Base-by-base conservation (phyloP, 805 yeast genomes). In the Candida ovalis region DNA sequence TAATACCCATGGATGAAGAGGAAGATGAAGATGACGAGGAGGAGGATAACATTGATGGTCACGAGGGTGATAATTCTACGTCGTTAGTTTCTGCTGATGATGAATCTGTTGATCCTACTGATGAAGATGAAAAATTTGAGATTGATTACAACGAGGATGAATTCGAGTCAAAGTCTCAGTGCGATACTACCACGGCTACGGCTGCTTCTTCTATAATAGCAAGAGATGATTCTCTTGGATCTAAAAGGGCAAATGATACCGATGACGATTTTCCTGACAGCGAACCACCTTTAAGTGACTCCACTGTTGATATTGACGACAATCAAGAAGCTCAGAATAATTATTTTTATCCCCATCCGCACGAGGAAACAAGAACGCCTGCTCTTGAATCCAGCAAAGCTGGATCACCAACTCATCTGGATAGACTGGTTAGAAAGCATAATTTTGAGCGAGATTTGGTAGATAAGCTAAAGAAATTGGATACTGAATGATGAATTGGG, bases 281-380 rank as follows among this genome's bases (percentile, higher is more conserved):
- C 3, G 45, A 37, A 18, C 27, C 17, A 6, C 22, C 21, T 12
- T 21, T 48, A 15, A 57, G 59, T 24, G 70, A 73, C 33, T 76
- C 76, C 43, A 78, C 80, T 1, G 62, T 74, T 47, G 76, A 73
- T 27, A 51, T 76, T 25, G 79, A 76, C 49, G 80, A 76, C 50
- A 71, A 70, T 49, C 80, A 75, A 4, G 81, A 76, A 53, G 77
- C 74, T 54, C 74, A 73, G 51, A 64, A 73, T 52, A 79, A 76
- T 53, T 75, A 74, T 55, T 78, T 78, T n/a, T 74, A 70, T 53
- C 81, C 80, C 4, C 57, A 66, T 7, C 70, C 66, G 5, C 74
- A 71, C 52, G 79, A 76, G 23, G 73, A 69, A 48, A 44, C 58
- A 3, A 43, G 19, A 15, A 59, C 64, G 2, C 62, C 64, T n/a